phyloP scores from a whole-genome alignment of 148 eudicot genomes.

The Spergularia marina region DNA sequence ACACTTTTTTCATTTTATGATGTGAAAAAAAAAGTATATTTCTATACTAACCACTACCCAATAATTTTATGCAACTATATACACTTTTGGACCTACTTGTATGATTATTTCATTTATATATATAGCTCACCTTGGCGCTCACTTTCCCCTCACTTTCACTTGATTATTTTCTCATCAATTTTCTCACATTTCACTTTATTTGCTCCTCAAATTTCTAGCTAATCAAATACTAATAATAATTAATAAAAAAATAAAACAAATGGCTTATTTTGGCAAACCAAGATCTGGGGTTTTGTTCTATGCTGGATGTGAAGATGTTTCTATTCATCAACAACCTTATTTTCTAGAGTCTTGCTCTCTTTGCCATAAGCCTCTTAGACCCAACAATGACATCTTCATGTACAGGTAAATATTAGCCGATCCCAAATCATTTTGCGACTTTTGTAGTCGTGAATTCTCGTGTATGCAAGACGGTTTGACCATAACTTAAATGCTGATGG shows the following conservation, averaged over 20 bases:
- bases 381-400: slow-evolving; percentile 77
- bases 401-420: slow-evolving; percentile 54
- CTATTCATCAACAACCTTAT: slow-evolving; percentile 41
- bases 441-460: too few species aligned
- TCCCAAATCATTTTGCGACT: too few species aligned
- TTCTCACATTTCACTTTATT: background rate
- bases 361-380: slow-evolving; percentile 55
- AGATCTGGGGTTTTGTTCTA: slow-evolving; percentile 36
- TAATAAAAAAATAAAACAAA: background rate
- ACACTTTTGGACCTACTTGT: slow-evolving; percentile 15
- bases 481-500: background rate
- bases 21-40: too few species aligned
- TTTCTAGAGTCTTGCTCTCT: slow-evolving; percentile 80
- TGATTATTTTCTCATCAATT: slow-evolving; percentile 10
- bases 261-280: slow-evolving; percentile 19
- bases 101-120: slow-evolving; percentile 11
- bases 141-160: slow-evolving; percentile 18
- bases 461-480: too few species aligned
- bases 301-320: slow-evolving; percentile 42
- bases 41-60: background rate
- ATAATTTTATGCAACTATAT: too few species aligned
- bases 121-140: slow-evolving; percentile 7
- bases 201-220: background rate
- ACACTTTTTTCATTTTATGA: too few species aligned
- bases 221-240: background rate